Evolutionary conservation across 2,329 filamentous ascomycete species (phyloP).

Genomic region (Trichoderma lentiforme): DNA sequence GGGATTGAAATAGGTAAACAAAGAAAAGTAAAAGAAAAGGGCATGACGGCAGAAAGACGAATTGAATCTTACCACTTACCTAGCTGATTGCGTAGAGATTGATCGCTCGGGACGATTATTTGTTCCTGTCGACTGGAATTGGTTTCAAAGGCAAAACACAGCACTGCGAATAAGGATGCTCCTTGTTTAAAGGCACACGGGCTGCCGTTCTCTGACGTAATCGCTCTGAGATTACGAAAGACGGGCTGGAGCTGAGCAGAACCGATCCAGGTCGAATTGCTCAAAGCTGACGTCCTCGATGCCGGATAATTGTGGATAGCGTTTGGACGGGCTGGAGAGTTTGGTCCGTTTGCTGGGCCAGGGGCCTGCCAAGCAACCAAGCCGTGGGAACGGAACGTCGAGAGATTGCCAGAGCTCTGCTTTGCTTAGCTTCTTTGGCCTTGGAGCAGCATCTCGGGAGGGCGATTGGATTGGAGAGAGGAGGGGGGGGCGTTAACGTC

Average conservation of each 20-base stretch:
- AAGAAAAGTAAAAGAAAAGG: not conserved
- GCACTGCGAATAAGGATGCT: not conserved
- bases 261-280: not conserved
- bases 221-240: not conserved
- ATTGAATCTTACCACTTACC: not conserved
- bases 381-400: not conserved
- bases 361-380: constrained; percentile 1
- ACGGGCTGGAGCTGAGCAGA: constrained; percentile 5
- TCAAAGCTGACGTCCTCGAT: constrained; percentile 17
- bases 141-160: not conserved
- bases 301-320: constrained; percentile 6
- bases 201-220: constrained; percentile 12
- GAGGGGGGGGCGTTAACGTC: not conserved
- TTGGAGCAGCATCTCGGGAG: not conserved
- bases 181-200: not conserved
- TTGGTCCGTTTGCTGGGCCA: constrained; percentile 10
- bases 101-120: not conserved
- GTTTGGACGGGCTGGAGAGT: not conserved
- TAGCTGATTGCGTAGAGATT: not conserved
- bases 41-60: not conserved
- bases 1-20: not conserved
- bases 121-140: not conserved
- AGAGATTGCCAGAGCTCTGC: not conserved
- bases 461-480: not conserved
- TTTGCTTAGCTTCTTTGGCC: not conserved